Percentiles rank a stretch among this genome's conserved stretches.
Evolutionary conservation across 768 basidiomycete genomes (phyloP).

Genomic region (Phylloporus sp.): DNA sequence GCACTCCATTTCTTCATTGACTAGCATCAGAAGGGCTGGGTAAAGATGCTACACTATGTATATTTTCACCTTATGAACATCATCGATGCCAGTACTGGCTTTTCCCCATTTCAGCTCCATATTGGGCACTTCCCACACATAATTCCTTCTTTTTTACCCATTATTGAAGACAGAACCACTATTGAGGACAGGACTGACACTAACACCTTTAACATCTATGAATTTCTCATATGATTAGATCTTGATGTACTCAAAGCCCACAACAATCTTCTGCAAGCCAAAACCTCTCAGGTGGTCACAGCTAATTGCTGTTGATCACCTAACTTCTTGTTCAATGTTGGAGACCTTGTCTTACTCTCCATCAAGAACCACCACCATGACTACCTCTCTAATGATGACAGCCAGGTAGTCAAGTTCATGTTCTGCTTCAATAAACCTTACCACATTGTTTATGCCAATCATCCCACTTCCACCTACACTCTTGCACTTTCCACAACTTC

Average conservation of each 20-base stretch:
- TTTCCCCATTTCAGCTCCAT: too few relatives aligned
- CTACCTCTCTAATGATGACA: conserved; percentile 8
- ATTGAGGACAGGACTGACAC: too few relatives aligned
- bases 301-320: conserved; percentile 21
- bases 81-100: too few relatives aligned
- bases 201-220: too few relatives aligned
- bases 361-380: conserved; percentile 20
- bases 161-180: too few relatives aligned
- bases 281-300: background rate
- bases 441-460: conserved; percentile 14
- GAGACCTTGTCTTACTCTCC: conserved; percentile 34
- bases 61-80: too few relatives aligned
- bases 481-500: conserved; percentile 22
- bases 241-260: background rate
- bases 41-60: too few relatives aligned
- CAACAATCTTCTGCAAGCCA: background rate
- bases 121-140: too few relatives aligned
- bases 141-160: too few relatives aligned
- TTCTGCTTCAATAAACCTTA: conserved; percentile 31
- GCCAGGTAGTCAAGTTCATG: conserved; percentile 40
- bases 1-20: too few relatives aligned
- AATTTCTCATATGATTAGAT: too few relatives aligned
- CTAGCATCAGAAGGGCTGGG: too few relatives aligned
- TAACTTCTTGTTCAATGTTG: conserved; percentile 22
- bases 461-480: conserved; percentile 17